Percentiles rank a stretch among this genome's conserved stretches.
These are phyloP conservation scores for Neurospora sp. DNA, from an alignment of 495 filamentous ascomycete genomes.

Conservation along the genomic window DNA sequence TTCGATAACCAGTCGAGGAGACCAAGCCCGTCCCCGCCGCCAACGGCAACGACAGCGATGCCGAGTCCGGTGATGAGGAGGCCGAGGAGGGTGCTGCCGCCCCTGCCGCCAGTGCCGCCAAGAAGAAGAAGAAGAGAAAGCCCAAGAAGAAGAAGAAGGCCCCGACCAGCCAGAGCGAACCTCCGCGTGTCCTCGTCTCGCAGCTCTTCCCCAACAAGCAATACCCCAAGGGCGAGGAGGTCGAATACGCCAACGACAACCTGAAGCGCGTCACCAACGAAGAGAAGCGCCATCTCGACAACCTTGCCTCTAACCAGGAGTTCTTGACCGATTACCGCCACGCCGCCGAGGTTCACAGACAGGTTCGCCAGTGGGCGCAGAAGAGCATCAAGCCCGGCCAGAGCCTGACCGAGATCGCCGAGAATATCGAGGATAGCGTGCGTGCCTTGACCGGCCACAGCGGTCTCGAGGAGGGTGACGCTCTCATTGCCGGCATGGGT, in stretches of 20 bases:
- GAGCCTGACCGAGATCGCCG: slow-evolving; percentile 69
- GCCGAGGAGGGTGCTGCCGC: slow-evolving; percentile 31
- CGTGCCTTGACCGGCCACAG: slow-evolving; percentile 67
- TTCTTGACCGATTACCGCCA: slow-evolving; percentile 82
- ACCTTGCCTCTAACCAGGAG: slow-evolving; percentile 56
- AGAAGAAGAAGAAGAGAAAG: slow-evolving; percentile 74
- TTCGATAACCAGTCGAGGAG: slow-evolving; percentile 21
- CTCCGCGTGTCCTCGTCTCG: slow-evolving; percentile 65
- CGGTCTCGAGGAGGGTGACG: slow-evolving; percentile 71
- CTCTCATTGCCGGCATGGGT: slow-evolving; percentile 70
- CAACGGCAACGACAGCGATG: slow-evolving; percentile 49
- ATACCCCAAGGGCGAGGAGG: slow-evolving; percentile 75
- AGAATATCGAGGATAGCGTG: slow-evolving; percentile 78
- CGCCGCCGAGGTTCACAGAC: slow-evolving; percentile 78
- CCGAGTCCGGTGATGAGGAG: slow-evolving; percentile 52
- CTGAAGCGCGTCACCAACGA: slow-evolving; percentile 72
- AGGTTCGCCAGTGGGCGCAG: slow-evolving; percentile 76
- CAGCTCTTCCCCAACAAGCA: slow-evolving; percentile 63
- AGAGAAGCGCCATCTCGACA: slow-evolving; percentile 78
- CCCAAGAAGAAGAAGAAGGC: slow-evolving; percentile 72
- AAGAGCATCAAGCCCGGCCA: slow-evolving; percentile 73
- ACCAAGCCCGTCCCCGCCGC: slow-evolving; percentile 36
- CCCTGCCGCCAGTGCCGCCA: slow-evolving; percentile 32
- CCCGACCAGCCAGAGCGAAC: slow-evolving; percentile 63
- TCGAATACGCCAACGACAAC: slow-evolving; percentile 69